phyloP scores from a whole-genome alignment of 2,329 filamentous ascomycete species.

The Emmonsia crescens region DNA sequence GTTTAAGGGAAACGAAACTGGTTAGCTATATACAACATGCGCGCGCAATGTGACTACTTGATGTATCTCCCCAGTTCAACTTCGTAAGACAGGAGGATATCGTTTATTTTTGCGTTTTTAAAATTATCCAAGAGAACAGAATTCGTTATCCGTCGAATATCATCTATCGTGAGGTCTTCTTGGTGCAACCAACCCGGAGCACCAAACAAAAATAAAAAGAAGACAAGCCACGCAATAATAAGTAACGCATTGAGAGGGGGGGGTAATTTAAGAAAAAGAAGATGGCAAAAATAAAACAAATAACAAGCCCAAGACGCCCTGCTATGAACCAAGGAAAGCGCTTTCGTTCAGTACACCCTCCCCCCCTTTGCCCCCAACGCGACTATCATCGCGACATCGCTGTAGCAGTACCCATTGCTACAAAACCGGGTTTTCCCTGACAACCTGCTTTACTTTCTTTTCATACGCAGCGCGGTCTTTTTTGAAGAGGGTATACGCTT shows the following conservation, averaged over 20 bases:
- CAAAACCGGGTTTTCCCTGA: constrained; percentile 73
- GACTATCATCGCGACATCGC: background rate
- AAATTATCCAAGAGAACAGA: background rate
- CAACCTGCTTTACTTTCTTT: constrained; percentile 72
- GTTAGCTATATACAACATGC: background rate
- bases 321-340: background rate
- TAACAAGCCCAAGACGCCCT: background rate
- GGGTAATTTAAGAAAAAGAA: background rate
- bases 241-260: background rate
- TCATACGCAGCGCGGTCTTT: constrained; percentile 82
- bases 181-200: background rate
- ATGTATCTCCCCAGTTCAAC: background rate
- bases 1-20: background rate
- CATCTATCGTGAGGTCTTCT: background rate
- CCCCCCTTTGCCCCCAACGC: background rate
- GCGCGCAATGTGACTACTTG: background rate
- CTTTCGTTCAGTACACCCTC: background rate
- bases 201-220: background rate
- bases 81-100: background rate
- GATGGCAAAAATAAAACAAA: background rate
- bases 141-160: background rate
- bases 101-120: too few species aligned
- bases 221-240: background rate
- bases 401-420: constrained; percentile 31
- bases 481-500: constrained; percentile 95